phyloP scores from a whole-genome alignment of 2,329 filamentous ascomycete genomes.

The Trichoderma sp. region DNA sequence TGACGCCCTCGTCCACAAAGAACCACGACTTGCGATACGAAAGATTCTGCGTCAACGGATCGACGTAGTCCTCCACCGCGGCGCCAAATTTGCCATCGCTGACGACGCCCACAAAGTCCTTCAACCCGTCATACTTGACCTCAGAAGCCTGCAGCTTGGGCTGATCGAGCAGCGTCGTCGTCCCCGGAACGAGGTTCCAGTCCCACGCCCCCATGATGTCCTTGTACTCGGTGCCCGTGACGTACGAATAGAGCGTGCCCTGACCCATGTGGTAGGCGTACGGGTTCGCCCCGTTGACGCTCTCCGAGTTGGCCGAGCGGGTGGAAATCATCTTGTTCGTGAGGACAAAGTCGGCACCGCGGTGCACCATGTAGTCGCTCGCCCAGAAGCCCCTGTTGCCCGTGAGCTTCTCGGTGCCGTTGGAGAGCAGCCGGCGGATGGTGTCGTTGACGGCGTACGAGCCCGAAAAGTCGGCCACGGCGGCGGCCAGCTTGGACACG shows the following conservation, averaged over 20 bases:
- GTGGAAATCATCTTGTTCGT: conserved; percentile 34
- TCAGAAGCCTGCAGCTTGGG: conserved; percentile 23
- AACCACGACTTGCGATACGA: conserved; percentile 35
- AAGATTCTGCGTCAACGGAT: conserved; percentile 31
- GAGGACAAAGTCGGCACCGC: conserved; percentile 29
- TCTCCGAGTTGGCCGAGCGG: conserved; percentile 32
- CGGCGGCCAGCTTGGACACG: conserved; percentile 31
- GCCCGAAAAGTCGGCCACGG: conserved; percentile 32
- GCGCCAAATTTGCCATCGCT: conserved; percentile 32
- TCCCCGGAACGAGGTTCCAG: conserved; percentile 35
- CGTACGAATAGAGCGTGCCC: conserved; percentile 34
- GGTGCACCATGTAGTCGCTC: conserved; percentile 35
- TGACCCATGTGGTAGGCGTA: conserved; percentile 34
- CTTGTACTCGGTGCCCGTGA: conserved; percentile 35
- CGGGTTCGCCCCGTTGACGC: conserved; percentile 33
- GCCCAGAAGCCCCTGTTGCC: conserved; percentile 35
- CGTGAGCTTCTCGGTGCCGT: conserved; percentile 32
- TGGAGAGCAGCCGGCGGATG: conserved; percentile 31
- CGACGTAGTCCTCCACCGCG: conserved; percentile 32
- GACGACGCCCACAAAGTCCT: conserved; percentile 34
- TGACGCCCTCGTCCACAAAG: conserved; percentile 32
- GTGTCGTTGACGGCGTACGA: conserved; percentile 29
- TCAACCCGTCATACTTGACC: conserved; percentile 28
- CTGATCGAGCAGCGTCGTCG: conserved; percentile 31
- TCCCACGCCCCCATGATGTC: conserved; percentile 35